These are phyloP conservation scores for Diutina catenulata DNA, from an alignment of 1,139 yeast genomes.

Conservation along the genomic window DNA sequence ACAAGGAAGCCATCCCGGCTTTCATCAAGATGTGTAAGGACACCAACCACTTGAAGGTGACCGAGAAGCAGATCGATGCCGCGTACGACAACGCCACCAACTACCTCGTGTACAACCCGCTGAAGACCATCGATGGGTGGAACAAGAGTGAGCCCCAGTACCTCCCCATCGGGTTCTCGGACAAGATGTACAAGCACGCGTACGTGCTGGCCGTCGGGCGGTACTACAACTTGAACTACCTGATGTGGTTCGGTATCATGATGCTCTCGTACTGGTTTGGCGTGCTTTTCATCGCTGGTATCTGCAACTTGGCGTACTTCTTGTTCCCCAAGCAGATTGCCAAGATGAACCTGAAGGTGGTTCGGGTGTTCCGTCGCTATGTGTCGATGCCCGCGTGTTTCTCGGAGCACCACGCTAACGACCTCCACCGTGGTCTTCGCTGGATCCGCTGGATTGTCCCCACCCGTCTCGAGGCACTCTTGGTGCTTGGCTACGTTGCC, in stretches of 20 bases:
- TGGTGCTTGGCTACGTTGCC: not conserved
- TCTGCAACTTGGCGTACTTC: constrained; percentile 23
- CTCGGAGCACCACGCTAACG: constrained; percentile 27
- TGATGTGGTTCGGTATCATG: constrained; percentile 37
- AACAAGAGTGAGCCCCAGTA: not conserved
- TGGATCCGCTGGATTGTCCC: constrained; percentile 3
- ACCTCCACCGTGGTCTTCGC: constrained; percentile 8
- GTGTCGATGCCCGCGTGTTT: constrained; percentile 39
- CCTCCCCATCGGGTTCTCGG: not conserved
- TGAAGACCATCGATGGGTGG: not conserved
- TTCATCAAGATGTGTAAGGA: constrained; percentile 17
- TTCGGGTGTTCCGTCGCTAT: constrained; percentile 28
- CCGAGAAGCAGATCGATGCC: constrained; percentile 17
- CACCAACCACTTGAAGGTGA: constrained; percentile 13
- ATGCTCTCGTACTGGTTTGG: constrained; percentile 38
- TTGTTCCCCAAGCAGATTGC: constrained; percentile 24
- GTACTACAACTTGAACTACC: constrained; percentile 15
- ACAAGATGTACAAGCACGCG: not conserved
- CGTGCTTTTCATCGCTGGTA: constrained; percentile 30
- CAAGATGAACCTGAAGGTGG: constrained; percentile 18
- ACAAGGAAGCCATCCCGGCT: constrained; percentile 10
- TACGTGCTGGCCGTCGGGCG: not conserved
- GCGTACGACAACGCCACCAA: constrained; percentile 28
- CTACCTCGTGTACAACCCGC: constrained; percentile 16
- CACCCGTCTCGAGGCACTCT: constrained; percentile 1